Percentiles rank a stretch among this genome's conserved stretches.
Conservation (phyloP, 2,329 filamentous ascomycete genomes). For the Huntiella decipiens region DNA sequence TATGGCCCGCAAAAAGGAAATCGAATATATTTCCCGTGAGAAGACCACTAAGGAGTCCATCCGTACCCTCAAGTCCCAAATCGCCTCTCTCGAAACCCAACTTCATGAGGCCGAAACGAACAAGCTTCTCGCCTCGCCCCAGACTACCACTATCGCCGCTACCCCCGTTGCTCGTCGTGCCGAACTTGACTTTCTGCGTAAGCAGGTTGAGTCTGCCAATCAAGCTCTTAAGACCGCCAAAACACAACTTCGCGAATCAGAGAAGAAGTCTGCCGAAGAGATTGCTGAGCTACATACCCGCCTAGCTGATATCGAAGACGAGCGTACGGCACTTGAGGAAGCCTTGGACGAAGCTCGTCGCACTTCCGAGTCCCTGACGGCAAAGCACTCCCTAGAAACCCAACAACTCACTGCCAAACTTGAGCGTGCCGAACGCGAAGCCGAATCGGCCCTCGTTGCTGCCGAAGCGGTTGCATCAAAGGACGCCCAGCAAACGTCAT, state of each 20-base stretch:
- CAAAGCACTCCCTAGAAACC: conserved; percentile 25
- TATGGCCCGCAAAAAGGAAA: conserved; percentile 45
- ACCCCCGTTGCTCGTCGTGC: conserved; percentile 32
- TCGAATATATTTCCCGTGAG: conserved; percentile 46
- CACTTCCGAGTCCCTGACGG: conserved; percentile 28
- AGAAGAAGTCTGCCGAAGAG: conserved; percentile 24
- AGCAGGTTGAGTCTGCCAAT: conserved; percentile 41
- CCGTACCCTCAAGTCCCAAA: conserved; percentile 43
- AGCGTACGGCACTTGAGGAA: conserved; percentile 37
- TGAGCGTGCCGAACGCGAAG: conserved; percentile 31
- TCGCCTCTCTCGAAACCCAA: conserved; percentile 47
- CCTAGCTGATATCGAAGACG: conserved; percentile 38
- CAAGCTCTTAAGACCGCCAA: conserved; percentile 37
- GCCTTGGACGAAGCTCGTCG: conserved; percentile 36
- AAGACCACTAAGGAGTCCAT: conserved; percentile 40
- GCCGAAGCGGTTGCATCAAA: conserved; percentile 15
- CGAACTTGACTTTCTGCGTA: conserved; percentile 39
- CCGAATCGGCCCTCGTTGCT: conserved; percentile 19
- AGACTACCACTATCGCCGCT: conserved; percentile 15
- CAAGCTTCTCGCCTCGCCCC: conserved; percentile 16
- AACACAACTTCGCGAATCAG: conserved; percentile 29
- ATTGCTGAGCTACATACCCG: conserved; percentile 32
- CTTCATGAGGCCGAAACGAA: conserved; percentile 44
- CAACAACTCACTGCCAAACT: conserved; percentile 29
- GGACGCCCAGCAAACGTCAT: conserved; percentile 20